Percentiles rank a stretch among this genome's conserved stretches.
phyloP scores from a whole-genome alignment of 2,329 filamentous ascomycete genomes.

The Pseudogymnoascus sp. region DNA sequence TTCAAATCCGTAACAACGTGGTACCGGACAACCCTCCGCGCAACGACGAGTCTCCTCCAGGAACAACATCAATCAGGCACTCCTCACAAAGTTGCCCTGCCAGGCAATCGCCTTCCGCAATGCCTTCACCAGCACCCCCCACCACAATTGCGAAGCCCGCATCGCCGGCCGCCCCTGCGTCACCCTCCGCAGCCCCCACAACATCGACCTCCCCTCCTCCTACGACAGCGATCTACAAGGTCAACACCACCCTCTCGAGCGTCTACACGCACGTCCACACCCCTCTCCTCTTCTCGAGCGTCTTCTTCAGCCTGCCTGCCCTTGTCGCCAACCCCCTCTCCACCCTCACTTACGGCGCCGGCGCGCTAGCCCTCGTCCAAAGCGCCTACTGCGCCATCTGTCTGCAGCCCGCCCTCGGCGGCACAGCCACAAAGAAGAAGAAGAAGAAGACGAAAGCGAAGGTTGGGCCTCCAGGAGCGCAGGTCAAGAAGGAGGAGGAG shows the following conservation, averaged over 20 bases:
- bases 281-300: conserved; percentile 54
- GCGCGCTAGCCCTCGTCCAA: conserved; percentile 58
- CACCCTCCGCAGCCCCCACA: neutral
- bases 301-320: conserved; percentile 53
- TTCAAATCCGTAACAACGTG: conserved; percentile 1
- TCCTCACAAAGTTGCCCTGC: neutral
- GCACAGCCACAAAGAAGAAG: conserved; percentile 42
- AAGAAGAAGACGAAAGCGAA: conserved; percentile 30
- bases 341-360: conserved; percentile 52
- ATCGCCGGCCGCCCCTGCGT: neutral
- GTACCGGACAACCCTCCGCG: neutral
- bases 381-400: conserved; percentile 53
- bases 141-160: neutral
- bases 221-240: conserved; percentile 8
- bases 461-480: neutral
- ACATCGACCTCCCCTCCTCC: neutral
- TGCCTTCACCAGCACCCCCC: neutral
- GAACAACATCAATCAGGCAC: neutral
- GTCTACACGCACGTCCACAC: conserved; percentile 61
- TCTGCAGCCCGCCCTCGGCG: conserved; percentile 48
- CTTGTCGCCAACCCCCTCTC: conserved; percentile 63
- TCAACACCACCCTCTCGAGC: conserved; percentile 31
- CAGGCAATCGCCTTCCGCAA: neutral
- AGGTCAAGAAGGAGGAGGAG: neutral
- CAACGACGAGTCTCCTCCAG: neutral